These are phyloP conservation scores for Nakazawaea ishiwadae DNA, from an alignment of 805 yeast species.

Conservation along the genomic window DNA sequence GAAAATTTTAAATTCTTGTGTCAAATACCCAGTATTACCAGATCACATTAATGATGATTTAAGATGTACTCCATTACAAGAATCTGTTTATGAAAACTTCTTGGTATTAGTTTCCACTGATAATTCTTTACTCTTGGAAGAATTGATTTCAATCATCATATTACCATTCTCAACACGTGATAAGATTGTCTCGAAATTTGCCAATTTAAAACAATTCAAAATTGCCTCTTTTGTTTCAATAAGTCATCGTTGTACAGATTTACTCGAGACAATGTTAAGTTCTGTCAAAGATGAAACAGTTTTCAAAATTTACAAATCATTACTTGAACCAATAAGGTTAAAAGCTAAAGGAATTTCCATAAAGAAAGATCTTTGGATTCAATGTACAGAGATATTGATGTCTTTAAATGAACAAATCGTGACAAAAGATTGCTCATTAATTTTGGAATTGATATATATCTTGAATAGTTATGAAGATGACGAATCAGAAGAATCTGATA, in stretches of 20 bases:
- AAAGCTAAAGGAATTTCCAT: constrained; percentile 33
- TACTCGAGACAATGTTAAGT: too few species aligned
- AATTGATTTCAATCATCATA: constrained; percentile 46
- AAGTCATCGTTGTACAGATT: constrained; percentile 41
- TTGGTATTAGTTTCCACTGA: constrained; percentile 28
- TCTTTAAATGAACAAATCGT: constrained; percentile 29
- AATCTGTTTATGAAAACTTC: constrained; percentile 48
- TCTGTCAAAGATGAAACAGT: constrained; percentile 44
- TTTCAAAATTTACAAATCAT: constrained; percentile 39
- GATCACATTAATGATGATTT: constrained; percentile 46
- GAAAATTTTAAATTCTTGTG: constrained; percentile 56
- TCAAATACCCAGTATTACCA: constrained; percentile 71
- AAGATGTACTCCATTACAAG: constrained; percentile 62
- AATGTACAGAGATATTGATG: constrained; percentile 39
- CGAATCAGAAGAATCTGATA: constrained; percentile 40
- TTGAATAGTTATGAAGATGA: constrained; percentile 33
- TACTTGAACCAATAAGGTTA: constrained; percentile 47
- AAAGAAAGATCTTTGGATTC: constrained; percentile 48
- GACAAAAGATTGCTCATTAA: constrained; percentile 31
- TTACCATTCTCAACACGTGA: constrained; percentile 61
- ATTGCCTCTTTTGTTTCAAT: constrained; percentile 64
- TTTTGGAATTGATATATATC: constrained; percentile 35
- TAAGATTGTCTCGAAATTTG: constrained; percentile 51
- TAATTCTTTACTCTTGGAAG: constrained; percentile 44
- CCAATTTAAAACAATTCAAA: constrained; percentile 27